Evolutionary conservation across 2,329 filamentous ascomycete species (phyloP).

Genomic region (Paecilomyces variotii): DNA sequence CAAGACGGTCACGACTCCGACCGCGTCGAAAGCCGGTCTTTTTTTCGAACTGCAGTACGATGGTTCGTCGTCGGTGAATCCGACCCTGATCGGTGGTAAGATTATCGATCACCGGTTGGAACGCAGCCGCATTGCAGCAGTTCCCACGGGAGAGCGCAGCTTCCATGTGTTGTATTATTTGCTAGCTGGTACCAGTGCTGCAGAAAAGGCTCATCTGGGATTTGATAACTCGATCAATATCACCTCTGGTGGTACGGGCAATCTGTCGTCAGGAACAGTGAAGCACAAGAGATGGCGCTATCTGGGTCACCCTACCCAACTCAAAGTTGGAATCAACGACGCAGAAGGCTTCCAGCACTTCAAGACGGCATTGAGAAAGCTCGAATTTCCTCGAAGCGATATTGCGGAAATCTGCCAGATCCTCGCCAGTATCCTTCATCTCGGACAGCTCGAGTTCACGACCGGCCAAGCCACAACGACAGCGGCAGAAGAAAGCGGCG

Average conservation of each 20-base stretch:
- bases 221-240: conserved; percentile 44
- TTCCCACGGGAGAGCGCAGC: conserved; percentile 91
- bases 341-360: conserved; percentile 93
- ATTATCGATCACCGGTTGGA: conserved; percentile 89
- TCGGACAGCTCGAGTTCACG: conserved; percentile 92
- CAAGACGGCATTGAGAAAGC: conserved; percentile 86
- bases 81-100: conserved; percentile 87
- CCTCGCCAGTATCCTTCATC: conserved; percentile 87
- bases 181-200: conserved; percentile 78
- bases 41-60: conserved; percentile 98
- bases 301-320: conserved; percentile 87
- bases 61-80: conserved; percentile 73
- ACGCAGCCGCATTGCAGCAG: conserved; percentile 79
- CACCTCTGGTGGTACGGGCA: conserved; percentile 35
- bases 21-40: conserved; percentile 88
- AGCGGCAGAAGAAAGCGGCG: conserved; percentile 82
- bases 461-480: conserved; percentile 71
- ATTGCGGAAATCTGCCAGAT: conserved; percentile 97
- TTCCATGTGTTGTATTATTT: conserved; percentile 97
- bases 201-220: conserved; percentile 80
- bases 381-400: conserved; percentile 87
- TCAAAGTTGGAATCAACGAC: conserved; percentile 96
- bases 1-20: conserved; percentile 91
- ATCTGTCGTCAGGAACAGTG: conserved; percentile 45
- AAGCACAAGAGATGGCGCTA: conserved; percentile 88